A percentile compares a stretch with the other conserved stretches of the same genome.
phyloP scores from a whole-genome alignment of 2,329 filamentous ascomycete genomes.

The Penicillium sp. region DNA sequence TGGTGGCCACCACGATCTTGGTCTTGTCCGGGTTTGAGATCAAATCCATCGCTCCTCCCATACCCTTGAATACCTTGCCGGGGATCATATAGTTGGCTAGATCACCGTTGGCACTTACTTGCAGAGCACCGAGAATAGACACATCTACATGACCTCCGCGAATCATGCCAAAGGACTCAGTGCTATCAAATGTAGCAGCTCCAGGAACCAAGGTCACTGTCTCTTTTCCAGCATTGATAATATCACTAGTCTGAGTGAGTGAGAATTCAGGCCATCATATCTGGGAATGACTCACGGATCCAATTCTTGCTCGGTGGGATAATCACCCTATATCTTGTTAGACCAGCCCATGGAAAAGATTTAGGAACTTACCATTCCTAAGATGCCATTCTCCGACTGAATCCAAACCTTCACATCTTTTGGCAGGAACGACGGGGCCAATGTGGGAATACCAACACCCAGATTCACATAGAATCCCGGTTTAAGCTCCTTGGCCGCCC shows the following conservation, averaged over 20 bases:
- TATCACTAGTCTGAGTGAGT: constrained; percentile 49
- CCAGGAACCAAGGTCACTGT: constrained; percentile 77
- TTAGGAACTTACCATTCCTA: constrained; percentile 60
- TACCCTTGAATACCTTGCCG: constrained; percentile 80
- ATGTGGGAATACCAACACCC: constrained; percentile 64
- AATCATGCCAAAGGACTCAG: constrained; percentile 86
- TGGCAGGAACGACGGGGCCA: constrained; percentile 75
- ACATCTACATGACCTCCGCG: constrained; percentile 80
- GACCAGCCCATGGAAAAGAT: constrained; percentile 10
- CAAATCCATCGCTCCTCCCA: constrained; percentile 76
- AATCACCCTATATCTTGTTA: constrained; percentile 55
- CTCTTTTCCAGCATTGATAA: constrained; percentile 86
- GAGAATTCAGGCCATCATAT: too few relatives aligned
- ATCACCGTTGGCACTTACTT: constrained; percentile 75
- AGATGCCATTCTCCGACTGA: constrained; percentile 81
- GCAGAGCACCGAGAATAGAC: constrained; percentile 76
- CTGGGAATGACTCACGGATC: constrained; percentile 51
- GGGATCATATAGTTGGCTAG: constrained; percentile 90
- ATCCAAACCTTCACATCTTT: constrained; percentile 71
- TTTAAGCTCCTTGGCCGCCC: constrained; percentile 78
- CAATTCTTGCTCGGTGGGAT: constrained; percentile 68
- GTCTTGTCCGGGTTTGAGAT: constrained; percentile 69
- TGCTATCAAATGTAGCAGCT: constrained; percentile 72
- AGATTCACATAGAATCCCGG: constrained; percentile 46
- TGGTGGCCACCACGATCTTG: constrained; percentile 70